Base-by-base conservation (phyloP, 208 protist species). In the Leishmania guyanensis region DNA sequence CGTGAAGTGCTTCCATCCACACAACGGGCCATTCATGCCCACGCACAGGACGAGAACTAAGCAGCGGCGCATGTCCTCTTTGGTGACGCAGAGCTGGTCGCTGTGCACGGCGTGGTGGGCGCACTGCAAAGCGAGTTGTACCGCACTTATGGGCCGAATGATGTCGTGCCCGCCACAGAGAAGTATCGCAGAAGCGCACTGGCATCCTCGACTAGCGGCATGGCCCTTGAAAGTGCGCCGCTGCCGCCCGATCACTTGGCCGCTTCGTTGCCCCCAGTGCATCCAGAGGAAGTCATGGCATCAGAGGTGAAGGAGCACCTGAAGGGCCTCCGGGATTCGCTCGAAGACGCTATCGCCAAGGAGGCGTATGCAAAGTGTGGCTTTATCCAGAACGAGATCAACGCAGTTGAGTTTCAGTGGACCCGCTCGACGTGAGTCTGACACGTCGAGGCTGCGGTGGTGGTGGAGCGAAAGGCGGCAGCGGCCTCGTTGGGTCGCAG, bases 1-100 rank as follows among this genome's bases (percentile, higher is more conserved):
- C 29, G 43, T 90, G 39, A 50, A 76, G n/a, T 53, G 50, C 39
- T 72, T 82, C 51, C 58, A 58, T 12, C 50, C 75, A 20, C 1
- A 87, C 26, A 84, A 90, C 65, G 22, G 29, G 3, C 73, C 17
- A 82, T 92, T 48, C 79, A 83, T 2, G 56, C 70, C 26, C 85
- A 77, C 71, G 82, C 88, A 17, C 73, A 77, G 29, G 88, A 93
- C 36, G 36, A 39, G 78, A 43, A 68, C 4, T 93, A 88, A 77
- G 82, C 84, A 5, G 60, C 82, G 50, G 90, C 90, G 0, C 84
- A 86, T 14, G 68, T 50, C 16, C 54, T 86, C 5, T 83, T 80
- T 22, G 51, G 50, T 43, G 80, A 84, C 20, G 50, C 88, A 20
- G 77, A 83, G 72, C 72, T 87, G 1, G 80, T 70, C 36, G 81